Evolutionary conservation across 257 asterid species (phyloP).

Genomic region (Nicotiana knightiana): DNA sequence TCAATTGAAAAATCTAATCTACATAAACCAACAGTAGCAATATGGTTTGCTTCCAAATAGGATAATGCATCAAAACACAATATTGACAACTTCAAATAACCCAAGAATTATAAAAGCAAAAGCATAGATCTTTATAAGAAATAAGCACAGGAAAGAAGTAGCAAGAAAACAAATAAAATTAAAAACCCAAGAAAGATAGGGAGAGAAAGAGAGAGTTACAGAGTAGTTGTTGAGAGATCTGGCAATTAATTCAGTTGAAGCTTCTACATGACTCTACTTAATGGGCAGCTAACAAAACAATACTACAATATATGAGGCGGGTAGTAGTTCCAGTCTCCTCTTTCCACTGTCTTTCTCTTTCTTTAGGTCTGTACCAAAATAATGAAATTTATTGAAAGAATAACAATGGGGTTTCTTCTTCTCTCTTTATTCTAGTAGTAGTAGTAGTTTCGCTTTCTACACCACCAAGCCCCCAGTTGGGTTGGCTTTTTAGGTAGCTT

Average conservation of each 20-base stretch:
- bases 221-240: not conserved
- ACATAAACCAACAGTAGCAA: not conserved
- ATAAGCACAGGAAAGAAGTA: not conserved
- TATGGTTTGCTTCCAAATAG: not conserved
- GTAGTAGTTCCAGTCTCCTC: not conserved
- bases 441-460: not conserved
- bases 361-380: not conserved
- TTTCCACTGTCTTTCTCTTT: not conserved
- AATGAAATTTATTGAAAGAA: not conserved
- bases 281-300: not conserved
- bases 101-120: not conserved
- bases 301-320: not conserved
- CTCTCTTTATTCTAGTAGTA: not conserved
- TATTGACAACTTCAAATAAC: not conserved
- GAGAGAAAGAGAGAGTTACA: not conserved
- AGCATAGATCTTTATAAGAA: not conserved
- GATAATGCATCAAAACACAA: not conserved
- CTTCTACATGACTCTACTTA: not conserved
- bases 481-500: slow-evolving; percentile 42
- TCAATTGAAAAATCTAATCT: not conserved
- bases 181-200: not conserved
- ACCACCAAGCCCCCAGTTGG: slow-evolving; percentile 8
- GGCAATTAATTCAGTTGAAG: not conserved
- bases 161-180: not conserved
- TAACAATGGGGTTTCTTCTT: slow-evolving; percentile 10